Conservation (phyloP, 108 stramenopile species). For the Conticribra weissflogii region DNA sequence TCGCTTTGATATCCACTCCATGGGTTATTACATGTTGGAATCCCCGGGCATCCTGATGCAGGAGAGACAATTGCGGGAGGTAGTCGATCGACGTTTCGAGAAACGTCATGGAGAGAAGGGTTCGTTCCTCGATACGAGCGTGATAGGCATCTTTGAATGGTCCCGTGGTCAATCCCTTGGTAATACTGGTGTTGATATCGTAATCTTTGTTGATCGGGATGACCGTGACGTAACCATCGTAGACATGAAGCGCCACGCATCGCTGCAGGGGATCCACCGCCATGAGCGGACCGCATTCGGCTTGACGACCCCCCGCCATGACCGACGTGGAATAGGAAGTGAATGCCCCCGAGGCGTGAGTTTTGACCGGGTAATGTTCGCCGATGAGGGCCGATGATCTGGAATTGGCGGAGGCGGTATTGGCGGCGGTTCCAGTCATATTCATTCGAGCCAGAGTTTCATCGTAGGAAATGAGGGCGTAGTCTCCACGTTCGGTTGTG, state of each 20-base stretch:
- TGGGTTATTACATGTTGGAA: conserved; percentile 74
- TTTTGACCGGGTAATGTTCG: conserved; percentile 47
- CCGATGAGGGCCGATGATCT: conserved; percentile 21
- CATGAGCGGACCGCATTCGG: conserved; percentile 69
- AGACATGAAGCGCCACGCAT: conserved; percentile 78
- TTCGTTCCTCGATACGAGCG: conserved; percentile 76
- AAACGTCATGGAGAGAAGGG: conserved; percentile 62
- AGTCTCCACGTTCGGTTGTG: conserved; percentile 73
- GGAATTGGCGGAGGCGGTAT: background rate
- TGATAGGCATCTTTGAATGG: conserved; percentile 72
- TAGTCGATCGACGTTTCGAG: conserved; percentile 45
- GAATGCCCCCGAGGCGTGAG: conserved; percentile 61
- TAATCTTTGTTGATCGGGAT: conserved; percentile 60
- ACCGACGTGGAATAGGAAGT: conserved; percentile 35
- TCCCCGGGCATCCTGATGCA: conserved; percentile 79
- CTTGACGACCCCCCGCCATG: conserved; percentile 41
- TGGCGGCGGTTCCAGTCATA: background rate
- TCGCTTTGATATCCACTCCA: conserved; percentile 54
- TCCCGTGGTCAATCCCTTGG: background rate
- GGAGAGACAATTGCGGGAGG: conserved; percentile 69
- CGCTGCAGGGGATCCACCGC: conserved; percentile 64
- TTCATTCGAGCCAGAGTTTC: conserved; percentile 3
- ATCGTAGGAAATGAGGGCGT: conserved; percentile 73
- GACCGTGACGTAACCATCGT: conserved; percentile 74
- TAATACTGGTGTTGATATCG: conserved; percentile 6